Evolutionary conservation across 2,329 filamentous ascomycete genomes (phyloP), one percentile per base, ranked within the genome.

Genomic region (Magnaporthiopsis poae): DNA sequence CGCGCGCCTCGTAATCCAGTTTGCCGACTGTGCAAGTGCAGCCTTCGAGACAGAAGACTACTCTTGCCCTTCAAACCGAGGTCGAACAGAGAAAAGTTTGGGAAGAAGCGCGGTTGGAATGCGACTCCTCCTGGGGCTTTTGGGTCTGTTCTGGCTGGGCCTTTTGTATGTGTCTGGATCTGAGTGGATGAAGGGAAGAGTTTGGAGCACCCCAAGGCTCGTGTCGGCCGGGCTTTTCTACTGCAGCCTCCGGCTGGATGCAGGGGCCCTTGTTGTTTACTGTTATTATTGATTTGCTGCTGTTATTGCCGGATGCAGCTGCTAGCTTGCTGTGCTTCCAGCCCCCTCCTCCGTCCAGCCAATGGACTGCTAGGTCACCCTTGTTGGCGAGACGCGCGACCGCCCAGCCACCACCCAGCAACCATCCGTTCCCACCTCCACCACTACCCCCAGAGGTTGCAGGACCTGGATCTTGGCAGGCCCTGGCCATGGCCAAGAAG

Each of bases 1-100:
- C 91, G 83, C 92, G 91, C 84, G 93, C 92, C 90, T 96, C 93
- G 95, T 96, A 97, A 91, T 97, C 93, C 93, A 97, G 93, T 86
- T 92, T 97, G 91, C 84, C 91, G 90, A 90, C 88, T 88, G 90
- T 88, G 82, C 74, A 72, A 77, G 76, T 79, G 77, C 78, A 73
- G 73, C 78, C 77, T 79, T 76, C 78, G 84, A 86, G 82, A 84
- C 75, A 78, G 84, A 82, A 81, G 87, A 83, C 87, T 71, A 69
- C 74, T 76, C 74, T 76, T 72, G 74, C 74, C 79, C 80, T 80
- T 75, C 77, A 80, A 39, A 15, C 74, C 75, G 74, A 76, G 75
- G 74, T 75, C 74, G 78, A 82, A 83, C 35, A 33, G 59, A 27
- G 21, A n/a, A 35, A 61, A 56, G 46, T 56, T 56, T 56, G 60